These are phyloP conservation scores for Aphanomyces astaci DNA, from an alignment of 352 stramenopile species.

Conservation along the genomic window DNA sequence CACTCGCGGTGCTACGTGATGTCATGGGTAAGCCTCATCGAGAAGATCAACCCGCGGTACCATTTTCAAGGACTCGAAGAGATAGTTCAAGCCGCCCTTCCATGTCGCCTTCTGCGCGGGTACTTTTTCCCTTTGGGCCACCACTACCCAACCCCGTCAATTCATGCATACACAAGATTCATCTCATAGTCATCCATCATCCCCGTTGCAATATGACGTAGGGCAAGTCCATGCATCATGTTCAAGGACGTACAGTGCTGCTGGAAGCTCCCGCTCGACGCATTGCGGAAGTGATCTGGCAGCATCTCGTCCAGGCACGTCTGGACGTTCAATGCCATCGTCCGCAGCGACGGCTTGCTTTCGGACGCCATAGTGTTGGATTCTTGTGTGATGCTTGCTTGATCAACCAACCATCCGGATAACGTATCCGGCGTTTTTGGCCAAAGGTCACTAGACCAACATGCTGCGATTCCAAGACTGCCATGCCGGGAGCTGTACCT, in stretches of 20 bases:
- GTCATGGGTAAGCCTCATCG: not conserved
- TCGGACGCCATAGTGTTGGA: slow-evolving; percentile 30
- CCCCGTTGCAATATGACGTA: no score
- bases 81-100: slow-evolving; percentile 82
- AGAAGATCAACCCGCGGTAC: not conserved
- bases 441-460: not conserved
- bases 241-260: slow-evolving; percentile 50
- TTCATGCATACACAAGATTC: no score
- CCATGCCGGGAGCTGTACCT: slow-evolving; percentile 13
- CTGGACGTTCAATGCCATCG: slow-evolving; percentile 68
- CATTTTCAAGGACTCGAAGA: slow-evolving; percentile 78
- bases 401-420: no score
- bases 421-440: not conserved
- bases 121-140: slow-evolving; percentile 62
- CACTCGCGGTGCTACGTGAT: slow-evolving; percentile 72
- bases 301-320: slow-evolving; percentile 81
- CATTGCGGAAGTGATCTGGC: slow-evolving; percentile 75
- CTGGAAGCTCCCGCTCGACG: slow-evolving; percentile 53
- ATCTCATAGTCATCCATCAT: no score
- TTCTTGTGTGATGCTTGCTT: not conserved
- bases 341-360: slow-evolving; percentile 72
- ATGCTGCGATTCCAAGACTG: slow-evolving; percentile 17
- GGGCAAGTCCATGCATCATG: no score
- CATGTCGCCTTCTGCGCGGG: slow-evolving; percentile 81
- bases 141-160: slow-evolving; percentile 38